phyloP scores from a whole-genome alignment of 1,284 basidiomycete genomes.

The Trichosporon sp. region DNA sequence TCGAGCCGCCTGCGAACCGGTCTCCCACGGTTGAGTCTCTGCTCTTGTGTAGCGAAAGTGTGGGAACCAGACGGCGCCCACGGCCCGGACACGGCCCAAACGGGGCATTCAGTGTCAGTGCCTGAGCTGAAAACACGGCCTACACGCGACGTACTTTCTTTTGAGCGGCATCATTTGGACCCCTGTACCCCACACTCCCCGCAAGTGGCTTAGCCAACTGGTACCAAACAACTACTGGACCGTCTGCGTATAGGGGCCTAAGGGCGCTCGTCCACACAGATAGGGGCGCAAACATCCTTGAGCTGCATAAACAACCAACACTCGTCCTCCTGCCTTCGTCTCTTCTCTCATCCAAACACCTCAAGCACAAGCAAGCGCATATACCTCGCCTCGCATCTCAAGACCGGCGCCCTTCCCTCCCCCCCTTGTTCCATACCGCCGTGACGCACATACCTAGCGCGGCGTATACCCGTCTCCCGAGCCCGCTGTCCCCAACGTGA shows the following conservation, averaged over 20 bases:
- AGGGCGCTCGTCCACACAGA: neutral
- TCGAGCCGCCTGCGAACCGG: no score
- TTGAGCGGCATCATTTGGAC: neutral
- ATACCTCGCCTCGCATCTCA: neutral
- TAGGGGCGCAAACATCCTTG: neutral
- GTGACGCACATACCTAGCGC: constrained; percentile 2
- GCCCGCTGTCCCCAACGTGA: neutral
- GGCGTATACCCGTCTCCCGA: constrained; percentile 1
- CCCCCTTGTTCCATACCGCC: neutral
- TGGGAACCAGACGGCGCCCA: neutral
- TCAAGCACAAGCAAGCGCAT: neutral
- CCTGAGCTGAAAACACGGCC: neutral
- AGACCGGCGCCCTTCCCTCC: neutral
- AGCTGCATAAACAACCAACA: constrained; percentile 14
- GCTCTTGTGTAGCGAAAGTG: neutral
- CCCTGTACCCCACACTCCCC: constrained; percentile 14
- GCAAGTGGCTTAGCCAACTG: constrained; percentile 17
- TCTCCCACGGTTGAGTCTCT: constrained; percentile 8
- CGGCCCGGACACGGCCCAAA: constrained; percentile 16
- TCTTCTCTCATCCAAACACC: neutral
- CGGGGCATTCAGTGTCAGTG: constrained; percentile 6
- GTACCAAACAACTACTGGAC: neutral
- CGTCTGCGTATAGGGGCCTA: neutral
- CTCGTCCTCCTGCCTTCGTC: neutral
- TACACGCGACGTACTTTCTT: constrained; percentile 7